phyloP scores from a whole-genome alignment of 768 basidiomycete species.

The Gloeostereum incarnatum region DNA sequence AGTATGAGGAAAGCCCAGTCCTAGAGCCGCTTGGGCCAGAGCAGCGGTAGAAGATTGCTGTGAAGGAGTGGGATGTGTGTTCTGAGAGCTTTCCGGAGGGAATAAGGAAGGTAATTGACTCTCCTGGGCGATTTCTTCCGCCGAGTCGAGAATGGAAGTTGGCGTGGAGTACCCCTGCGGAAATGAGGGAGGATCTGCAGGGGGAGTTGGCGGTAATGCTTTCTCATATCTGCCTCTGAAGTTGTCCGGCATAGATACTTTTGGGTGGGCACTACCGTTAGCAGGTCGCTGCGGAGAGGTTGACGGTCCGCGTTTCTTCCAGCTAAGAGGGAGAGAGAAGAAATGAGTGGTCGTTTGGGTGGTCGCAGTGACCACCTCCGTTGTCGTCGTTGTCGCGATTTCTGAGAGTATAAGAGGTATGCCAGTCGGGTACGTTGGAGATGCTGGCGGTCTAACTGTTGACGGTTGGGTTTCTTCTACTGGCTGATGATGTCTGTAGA shows the following conservation, averaged over 20 bases:
- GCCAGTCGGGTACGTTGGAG: too few relatives aligned
- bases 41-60: constrained; percentile 22
- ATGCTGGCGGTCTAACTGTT: too few relatives aligned
- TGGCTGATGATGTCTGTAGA: background rate
- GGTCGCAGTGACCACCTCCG: constrained; percentile 34
- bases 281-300: too few relatives aligned
- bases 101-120: constrained; percentile 4
- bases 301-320: constrained; percentile 43
- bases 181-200: too few relatives aligned
- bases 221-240: constrained; percentile 13
- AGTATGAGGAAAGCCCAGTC: constrained; percentile 48
- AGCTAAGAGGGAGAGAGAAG: constrained; percentile 52
- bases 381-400: constrained; percentile 40
- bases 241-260: constrained; percentile 19
- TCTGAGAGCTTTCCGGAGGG: constrained; percentile 7
- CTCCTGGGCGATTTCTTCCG: constrained; percentile 10
- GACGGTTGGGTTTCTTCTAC: too few relatives aligned
- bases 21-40: constrained; percentile 47
- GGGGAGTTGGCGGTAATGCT: constrained; percentile 38
- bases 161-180: too few relatives aligned
- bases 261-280: too few relatives aligned
- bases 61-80: constrained; percentile 16
- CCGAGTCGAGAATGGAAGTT: too few relatives aligned
- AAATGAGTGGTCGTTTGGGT: constrained; percentile 48
- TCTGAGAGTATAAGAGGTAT: constrained; percentile 29